Base-by-base conservation (phyloP, 306 rosid genomes). In the Betula pendula region DNA sequence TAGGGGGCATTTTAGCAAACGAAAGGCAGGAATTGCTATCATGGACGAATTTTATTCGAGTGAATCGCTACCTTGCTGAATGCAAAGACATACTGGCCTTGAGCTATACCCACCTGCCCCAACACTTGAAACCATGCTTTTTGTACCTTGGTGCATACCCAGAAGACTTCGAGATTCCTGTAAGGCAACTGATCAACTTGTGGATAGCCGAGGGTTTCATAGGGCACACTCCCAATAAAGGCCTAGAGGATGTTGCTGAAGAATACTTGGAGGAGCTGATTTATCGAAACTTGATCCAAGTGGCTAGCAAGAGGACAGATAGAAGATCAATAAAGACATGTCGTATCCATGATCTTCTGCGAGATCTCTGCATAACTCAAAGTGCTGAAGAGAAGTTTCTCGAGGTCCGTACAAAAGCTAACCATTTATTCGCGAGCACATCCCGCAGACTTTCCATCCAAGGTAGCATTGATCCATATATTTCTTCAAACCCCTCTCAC, bases 71-170 rank as follows among this genome's bases (percentile, higher is more conserved):
- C 49, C 81, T 58, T 3, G 68, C 25, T 7, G 11, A n/a, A 10
- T 25, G 65, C 17, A 13, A 58, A 22, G 55, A 20, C 38, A 69
- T 42, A 17, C 16, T 69, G 16, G 53, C 53, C 33, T 16, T n/a
- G 25, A 68, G 80, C 45, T 76, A 76, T 19, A 3, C 72, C 27
- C 7, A 80, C 55, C 22, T 83, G 10, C 81, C 81, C 0, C 14
- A 8, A 15, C 56, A 55, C 14, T 44, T 83, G 6, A 83, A 79
- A 16, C 79, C 81, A 12, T 79, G 81, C 8, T 80, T 80, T 50
- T 20, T 83, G 0, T 83, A 80, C 68, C 16, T 83, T 16, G 79
- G 84, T 31, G 48, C 75, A 2, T 83, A 14, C 45, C 84, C 81
- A 5, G 50, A 83, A 76, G 81, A 47, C 67, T 72, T 6, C 8